Base-by-base conservation (phyloP, 108 stramenopile species). In the Fragilaria radians region DNA sequence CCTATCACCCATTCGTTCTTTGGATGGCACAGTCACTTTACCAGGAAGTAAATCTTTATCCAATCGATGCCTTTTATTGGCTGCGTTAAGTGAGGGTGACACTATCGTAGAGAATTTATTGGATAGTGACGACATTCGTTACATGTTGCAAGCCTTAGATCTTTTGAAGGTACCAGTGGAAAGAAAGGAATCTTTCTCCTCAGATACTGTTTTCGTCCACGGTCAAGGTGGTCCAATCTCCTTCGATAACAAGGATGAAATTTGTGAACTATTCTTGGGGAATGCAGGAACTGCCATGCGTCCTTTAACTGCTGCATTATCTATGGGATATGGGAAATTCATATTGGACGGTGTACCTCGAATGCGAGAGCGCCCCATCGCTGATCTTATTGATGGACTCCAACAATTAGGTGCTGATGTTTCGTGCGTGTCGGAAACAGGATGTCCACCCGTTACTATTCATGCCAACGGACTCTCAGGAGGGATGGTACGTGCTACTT, bases 341-440 rank as follows among this genome's bases (percentile, higher is more conserved):
- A 85, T 91, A 14, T 71, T 98, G 53, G 97, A 98, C 61, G 95
- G 97, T 19, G 92, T 95, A 21, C 89, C 93, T 0, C 67, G 97
- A 49, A 98, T 98, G 97, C 79, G 93, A 28, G 97, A 98, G 63
- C 82, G 95, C 22, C 97, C 97, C 26, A 98, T 98, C 60, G 72
- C 82, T 11, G 96, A 96, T 70, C 68, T 98, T 30, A 82, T 96
- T 28, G 94, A 93, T 70, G 97, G 91, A 23, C 63, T 97, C 46
- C 57, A 87, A 61, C 95, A 93, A 63, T 76, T 97, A 5, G 94
- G 93, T n/a, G 95, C 95, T n/a, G 83, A 96, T 62, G 88, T 93
- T 3, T 46, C 62, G 18, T 96, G 95, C 75, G 89, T 89, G 18
- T 76, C 84, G 45, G 81, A 78, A 22, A 89, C 91, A 14, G 95